Evolutionary conservation across 1,139 yeast genomes (phyloP), one percentile per base, ranked within the genome.

Genomic region (Hansenula anomala): DNA sequence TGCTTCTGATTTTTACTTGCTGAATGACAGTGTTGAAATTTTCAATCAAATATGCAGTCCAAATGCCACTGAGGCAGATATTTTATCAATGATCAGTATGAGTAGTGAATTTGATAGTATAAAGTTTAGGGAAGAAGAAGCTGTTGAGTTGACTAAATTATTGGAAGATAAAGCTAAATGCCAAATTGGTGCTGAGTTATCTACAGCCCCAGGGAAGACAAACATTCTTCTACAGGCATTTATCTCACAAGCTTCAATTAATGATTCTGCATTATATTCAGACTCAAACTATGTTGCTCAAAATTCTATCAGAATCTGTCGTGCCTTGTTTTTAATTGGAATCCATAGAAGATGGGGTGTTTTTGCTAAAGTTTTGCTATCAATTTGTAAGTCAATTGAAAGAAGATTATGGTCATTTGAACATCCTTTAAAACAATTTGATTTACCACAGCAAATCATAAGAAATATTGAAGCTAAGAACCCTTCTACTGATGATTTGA

Each of bases 281-380:
- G 98, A 94, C 60, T 73, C 89, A 30, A 85, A 87, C 45, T 94
- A 92, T 58, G 95, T 94, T 42, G 97, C 97, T 2, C 98, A 94
- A 55, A 94, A 94, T 52, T 75, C 97, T 2, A 89, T 92, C 1
- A 79, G 99, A 67, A 92, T 94, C 27, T 78, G 95, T 51, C 74
- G 98, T 20, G 97, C 98, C 0, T 66, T 94, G 36, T 89, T 94
- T 52, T 64, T 90, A 43, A 78, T 94, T 46, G 94, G 96, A 29
- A 68, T 90, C 34, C 85, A 87, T 55, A 71, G 97, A 49, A 70
- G 94, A 47, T 92, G 97, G 97, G 97, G 97, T 4, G 61, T 67
- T 10, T 79, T 89, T 48, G 75, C 92, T 49, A 76, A 78, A 44
- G 75, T 84, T 24, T 74, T 89, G 75, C 65, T 90, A 29, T 73